Evolutionary conservation across 2,329 filamentous ascomycete genomes (phyloP), one percentile per base, ranked within the genome.

Genomic region (Colletotrichum karsti): DNA sequence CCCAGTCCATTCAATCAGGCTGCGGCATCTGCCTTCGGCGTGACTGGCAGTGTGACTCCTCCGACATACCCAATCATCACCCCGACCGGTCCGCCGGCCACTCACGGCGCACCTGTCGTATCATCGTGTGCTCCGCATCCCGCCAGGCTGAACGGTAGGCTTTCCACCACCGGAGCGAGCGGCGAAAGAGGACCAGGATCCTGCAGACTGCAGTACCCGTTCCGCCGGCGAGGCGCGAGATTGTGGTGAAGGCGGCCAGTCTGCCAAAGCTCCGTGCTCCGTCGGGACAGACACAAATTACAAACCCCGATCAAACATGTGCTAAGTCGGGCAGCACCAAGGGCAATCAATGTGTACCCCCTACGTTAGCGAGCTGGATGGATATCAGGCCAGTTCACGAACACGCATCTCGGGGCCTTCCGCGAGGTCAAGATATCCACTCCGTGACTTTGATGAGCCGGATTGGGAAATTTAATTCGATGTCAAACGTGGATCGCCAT

Each of bases 71-170:
- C 12, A 26, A 55, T 18, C 8, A 30, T 12, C 20, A 9, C 22
- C 22, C 22, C 33, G 13, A 41, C 10, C 9, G 30, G 12, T 22
- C 28, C 22, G 28, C 20, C 41, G 30, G 30, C 59, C 44, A 63
- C 6, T 63, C 35, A 60, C 33, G 9, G 42, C 35, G 18, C 41
- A n/a, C 28, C 20, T 56, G 35, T 55, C 51, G 59, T 55, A 63
- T 63, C 24, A n/a, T 37, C 41, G 30, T 8, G 5, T 8, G 33
- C 22, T 37, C 48, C 15, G 18, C 22, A 28, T 12, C 12, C 41
- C 10, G 18, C 48, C 46, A 51, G 63, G 63, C 63, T 57, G 42
- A 67, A 46, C 35, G 41, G 51, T 35, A 67, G 58, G 59, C 42
- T 42, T 51, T 30, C 51, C 51, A 26, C n/a, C 13, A 24, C 39